Conservation (phyloP, 129 eudicot species). For the Flaveria brownii region DNA sequence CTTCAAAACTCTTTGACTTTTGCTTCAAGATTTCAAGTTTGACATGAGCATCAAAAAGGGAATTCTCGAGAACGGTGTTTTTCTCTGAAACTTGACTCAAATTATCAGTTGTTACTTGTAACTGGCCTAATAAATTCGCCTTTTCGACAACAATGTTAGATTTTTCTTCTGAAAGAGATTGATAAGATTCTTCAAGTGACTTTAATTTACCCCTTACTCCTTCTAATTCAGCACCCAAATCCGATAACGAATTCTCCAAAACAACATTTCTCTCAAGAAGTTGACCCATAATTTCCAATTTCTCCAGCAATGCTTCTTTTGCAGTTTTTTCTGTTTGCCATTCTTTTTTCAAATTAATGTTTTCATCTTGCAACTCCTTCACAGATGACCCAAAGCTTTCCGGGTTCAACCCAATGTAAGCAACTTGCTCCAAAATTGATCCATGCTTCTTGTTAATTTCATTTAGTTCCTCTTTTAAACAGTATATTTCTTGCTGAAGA, state of each 20-base stretch:
- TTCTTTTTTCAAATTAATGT: constrained; percentile 51
- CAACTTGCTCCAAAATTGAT: constrained; percentile 59
- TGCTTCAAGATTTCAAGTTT: constrained; percentile 73
- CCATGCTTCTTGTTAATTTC: constrained; percentile 53
- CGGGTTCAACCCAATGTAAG: constrained; percentile 59
- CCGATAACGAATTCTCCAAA: constrained; percentile 77
- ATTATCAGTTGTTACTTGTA: constrained; percentile 61
- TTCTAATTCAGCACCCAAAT: constrained; percentile 73
- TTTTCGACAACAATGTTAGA: constrained; percentile 69
- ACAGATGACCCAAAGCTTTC: constrained; percentile 65
- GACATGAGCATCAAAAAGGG: constrained; percentile 64
- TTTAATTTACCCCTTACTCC: constrained; percentile 54
- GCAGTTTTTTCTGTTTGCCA: constrained; percentile 55
- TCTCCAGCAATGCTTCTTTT: constrained; percentile 58
- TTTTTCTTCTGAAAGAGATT: constrained; percentile 63
- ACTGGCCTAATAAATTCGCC: constrained; percentile 50
- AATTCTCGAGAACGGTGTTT: constrained; percentile 66
- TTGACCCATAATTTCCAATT: constrained; percentile 59
- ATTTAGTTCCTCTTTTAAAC: constrained; percentile 77
- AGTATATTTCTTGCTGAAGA: constrained; percentile 93
- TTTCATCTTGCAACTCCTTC: constrained; percentile 65
- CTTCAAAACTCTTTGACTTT: constrained; percentile 65
- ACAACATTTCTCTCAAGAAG: constrained; percentile 71
- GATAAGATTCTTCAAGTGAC: constrained; percentile 64
- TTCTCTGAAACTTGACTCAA: constrained; percentile 60